Conservation (phyloP, 139 green algal genomes). For the Zygnema circumcarinatum region DNA sequence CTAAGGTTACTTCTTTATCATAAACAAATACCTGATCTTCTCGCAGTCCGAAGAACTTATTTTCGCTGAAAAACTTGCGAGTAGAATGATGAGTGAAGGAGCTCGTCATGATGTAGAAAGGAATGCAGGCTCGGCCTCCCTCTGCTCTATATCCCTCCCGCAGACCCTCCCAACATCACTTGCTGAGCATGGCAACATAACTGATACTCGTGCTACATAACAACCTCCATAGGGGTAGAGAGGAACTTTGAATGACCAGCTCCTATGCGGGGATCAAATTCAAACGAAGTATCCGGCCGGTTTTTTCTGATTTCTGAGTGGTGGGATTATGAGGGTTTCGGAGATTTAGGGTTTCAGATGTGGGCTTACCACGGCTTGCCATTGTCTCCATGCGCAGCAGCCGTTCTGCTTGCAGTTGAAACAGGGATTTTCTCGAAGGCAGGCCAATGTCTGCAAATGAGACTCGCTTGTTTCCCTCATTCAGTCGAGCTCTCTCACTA, state of each 20-base stretch:
- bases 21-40: constrained; percentile 68
- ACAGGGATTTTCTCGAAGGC: constrained; percentile 87
- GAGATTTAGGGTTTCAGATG: no score
- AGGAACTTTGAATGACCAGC: no score
- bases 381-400: constrained; percentile 76
- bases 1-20: neutral
- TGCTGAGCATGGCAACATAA: neutral
- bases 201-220: no score
- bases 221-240: no score
- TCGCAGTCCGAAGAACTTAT: constrained; percentile 59
- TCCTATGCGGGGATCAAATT: no score
- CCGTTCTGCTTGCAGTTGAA: constrained; percentile 88
- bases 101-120: constrained; percentile 94
- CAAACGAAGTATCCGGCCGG: no score
- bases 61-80: constrained; percentile 71
- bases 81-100: constrained; percentile 83
- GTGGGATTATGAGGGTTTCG: no score
- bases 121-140: constrained; percentile 25
- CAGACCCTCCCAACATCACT: neutral
- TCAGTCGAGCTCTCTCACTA: neutral
- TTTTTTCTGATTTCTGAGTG: no score
- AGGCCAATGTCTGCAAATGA: constrained; percentile 83
- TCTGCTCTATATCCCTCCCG: neutral
- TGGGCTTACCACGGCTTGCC: constrained; percentile 32
- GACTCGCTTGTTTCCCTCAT: neutral